Percentiles rank a stretch among this genome's conserved stretches.
These are phyloP conservation scores for Paramecium sexaurelia DNA, from an alignment of 73 alveolate species.

Conservation along the genomic window DNA sequence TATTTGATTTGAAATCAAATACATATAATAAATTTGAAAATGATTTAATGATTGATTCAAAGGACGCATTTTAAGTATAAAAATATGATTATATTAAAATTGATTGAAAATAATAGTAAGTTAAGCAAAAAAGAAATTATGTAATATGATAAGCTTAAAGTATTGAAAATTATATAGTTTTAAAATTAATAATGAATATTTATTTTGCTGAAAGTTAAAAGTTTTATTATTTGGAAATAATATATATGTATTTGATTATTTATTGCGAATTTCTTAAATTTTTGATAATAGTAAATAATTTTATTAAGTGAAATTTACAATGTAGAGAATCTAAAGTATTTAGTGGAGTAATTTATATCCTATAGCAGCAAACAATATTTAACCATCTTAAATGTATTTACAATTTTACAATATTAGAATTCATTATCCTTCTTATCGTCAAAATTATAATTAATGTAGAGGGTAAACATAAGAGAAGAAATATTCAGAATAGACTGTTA, in stretches of 20 bases:
- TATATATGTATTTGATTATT: not conserved
- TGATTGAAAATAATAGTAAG: no score
- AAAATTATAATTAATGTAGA: not conserved
- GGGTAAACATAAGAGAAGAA: constrained; percentile 7
- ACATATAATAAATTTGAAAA: no score
- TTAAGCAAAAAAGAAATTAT: no score
- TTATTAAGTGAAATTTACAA: not conserved
- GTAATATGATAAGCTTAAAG: no score
- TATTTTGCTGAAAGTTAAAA: no score
- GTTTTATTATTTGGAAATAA: no score
- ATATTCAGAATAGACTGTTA: not conserved
- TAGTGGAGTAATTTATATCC: not conserved
- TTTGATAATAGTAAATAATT: not conserved
- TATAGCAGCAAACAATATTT: not conserved
- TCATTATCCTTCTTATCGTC: not conserved
- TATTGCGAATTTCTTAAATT: not conserved
- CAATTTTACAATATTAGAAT: not conserved
- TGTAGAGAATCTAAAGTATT: not conserved
- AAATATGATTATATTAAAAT: no score
- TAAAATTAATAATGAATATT: no score
- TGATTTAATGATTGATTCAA: no score
- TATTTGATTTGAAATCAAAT: no score
- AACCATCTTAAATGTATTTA: not conserved
- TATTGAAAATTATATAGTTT: no score
- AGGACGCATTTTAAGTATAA: no score